Evolutionary conservation across 208 protist genomes (phyloP).

Genomic region (Crithidia mellificae): DNA sequence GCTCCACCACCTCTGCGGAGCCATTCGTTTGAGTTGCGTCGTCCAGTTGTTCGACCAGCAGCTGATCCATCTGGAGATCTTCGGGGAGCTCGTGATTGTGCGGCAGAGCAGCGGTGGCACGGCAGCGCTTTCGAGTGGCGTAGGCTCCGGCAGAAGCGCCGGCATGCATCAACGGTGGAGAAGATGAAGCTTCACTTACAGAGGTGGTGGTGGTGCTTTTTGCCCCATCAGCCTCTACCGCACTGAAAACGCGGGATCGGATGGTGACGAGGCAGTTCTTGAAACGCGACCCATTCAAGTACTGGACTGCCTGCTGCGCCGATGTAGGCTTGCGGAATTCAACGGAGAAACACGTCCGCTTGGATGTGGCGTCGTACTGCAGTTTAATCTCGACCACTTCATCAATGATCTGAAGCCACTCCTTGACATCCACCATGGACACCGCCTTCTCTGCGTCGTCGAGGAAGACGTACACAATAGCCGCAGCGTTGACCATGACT

Average conservation of each 20-base stretch:
- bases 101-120: conserved; percentile 37
- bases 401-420: conserved; percentile 73
- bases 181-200: no score
- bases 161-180: no score
- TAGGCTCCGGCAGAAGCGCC: no score
- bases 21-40: neutral
- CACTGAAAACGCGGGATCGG: conserved; percentile 43
- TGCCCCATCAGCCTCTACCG: neutral
- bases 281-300: conserved; percentile 61
- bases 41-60: conserved; percentile 46
- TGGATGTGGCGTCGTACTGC: conserved; percentile 63
- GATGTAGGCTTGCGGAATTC: conserved; percentile 43
- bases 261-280: conserved; percentile 73
- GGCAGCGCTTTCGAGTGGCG: conserved; percentile 6
- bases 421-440: conserved; percentile 59
- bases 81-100: conserved; percentile 65
- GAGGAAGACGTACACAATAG: conserved; percentile 63
- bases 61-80: conserved; percentile 64
- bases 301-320: conserved; percentile 63
- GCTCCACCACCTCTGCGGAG: neutral
- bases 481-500: conserved; percentile 34
- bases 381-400: conserved; percentile 70
- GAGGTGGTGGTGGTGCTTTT: neutral
- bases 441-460: conserved; percentile 42
- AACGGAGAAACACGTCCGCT: conserved; percentile 60